These are phyloP conservation scores for Cyclotella kingstonii DNA, from an alignment of 108 stramenopile species.

Conservation along the genomic window DNA sequence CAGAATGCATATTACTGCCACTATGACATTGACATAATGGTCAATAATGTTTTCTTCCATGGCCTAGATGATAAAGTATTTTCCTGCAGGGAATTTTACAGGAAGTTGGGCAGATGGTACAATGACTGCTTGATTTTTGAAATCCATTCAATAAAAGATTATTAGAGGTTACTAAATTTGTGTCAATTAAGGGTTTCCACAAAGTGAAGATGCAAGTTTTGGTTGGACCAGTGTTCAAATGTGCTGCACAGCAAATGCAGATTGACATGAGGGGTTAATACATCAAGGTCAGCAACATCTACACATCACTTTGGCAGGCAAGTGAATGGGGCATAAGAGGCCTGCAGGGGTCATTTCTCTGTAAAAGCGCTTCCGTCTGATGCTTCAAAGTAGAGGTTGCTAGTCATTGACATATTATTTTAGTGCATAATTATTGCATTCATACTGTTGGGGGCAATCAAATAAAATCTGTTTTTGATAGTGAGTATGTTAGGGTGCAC, in stretches of 20 bases:
- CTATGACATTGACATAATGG: slow-evolving; percentile 15
- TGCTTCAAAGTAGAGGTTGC: neutral
- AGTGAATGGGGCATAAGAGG: slow-evolving; percentile 10
- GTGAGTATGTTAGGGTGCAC: neutral
- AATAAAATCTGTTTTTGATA: slow-evolving; percentile 9
- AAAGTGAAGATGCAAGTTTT: slow-evolving; percentile 6
- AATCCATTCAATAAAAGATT: slow-evolving; percentile 2
- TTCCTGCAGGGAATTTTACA: neutral
- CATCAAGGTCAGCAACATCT: slow-evolving; percentile 1
- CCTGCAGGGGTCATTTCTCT: slow-evolving; percentile 4
- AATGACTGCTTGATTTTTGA: slow-evolving; percentile 2
- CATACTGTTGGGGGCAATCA: slow-evolving; percentile 2
- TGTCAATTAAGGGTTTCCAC: slow-evolving; percentile 12
- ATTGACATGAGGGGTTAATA: neutral
- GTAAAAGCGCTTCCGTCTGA: slow-evolving; percentile 3
- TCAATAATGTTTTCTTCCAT: slow-evolving; percentile 4
- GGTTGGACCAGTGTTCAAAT: slow-evolving; percentile 2
- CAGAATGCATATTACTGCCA: slow-evolving; percentile 14
- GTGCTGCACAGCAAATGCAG: slow-evolving; percentile 4
- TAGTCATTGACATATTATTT: too few species aligned
- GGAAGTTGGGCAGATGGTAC: slow-evolving; percentile 14
- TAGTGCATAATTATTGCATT: slow-evolving; percentile 5
- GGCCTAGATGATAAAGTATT: slow-evolving; percentile 9
- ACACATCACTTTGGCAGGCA: slow-evolving; percentile 5
- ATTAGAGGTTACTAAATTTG: slow-evolving; percentile 12